A percentile compares a stretch with the other conserved stretches of the same genome.
These are phyloP conservation scores for Dictyostelium intermedium DNA, from an alignment of 78 protist species.

Conservation along the genomic window DNA sequence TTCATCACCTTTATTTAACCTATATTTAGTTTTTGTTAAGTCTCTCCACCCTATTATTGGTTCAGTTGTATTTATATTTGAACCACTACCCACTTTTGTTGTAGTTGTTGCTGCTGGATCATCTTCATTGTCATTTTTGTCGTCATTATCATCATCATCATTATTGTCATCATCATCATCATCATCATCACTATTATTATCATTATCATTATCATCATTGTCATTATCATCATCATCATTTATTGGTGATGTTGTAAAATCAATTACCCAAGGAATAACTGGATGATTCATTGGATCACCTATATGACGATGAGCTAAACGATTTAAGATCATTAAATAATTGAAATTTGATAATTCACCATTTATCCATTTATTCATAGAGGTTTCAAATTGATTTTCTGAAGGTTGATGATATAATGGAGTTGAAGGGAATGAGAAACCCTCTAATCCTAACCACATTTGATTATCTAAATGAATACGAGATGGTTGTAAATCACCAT, in stretches of 20 bases:
- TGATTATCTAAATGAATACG: conserved; percentile 7
- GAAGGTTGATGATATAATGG: conserved; percentile 7
- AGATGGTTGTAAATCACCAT: conserved; percentile 65
- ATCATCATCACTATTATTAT: not conserved
- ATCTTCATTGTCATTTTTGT: no score
- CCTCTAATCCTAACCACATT: conserved; percentile 70
- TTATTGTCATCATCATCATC: no score
- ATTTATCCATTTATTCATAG: conserved; percentile 51
- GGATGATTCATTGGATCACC: conserved; percentile 89
- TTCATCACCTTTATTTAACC: conserved; percentile 90
- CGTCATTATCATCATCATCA: no score
- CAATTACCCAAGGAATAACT: conserved; percentile 89
- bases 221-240: not conserved
- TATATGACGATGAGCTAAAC: conserved; percentile 73
- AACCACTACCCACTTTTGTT: no score
- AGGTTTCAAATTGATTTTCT: not conserved
- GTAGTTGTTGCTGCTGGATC: no score
- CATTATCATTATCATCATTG: not conserved
- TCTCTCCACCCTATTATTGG: conserved; percentile 51
- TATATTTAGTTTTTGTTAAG: conserved; percentile 81
- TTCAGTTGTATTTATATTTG: no score
- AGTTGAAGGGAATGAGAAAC: conserved; percentile 38
- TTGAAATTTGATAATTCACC: conserved; percentile 80
- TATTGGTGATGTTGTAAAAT: conserved; percentile 54
- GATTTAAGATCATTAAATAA: conserved; percentile 83